These are phyloP conservation scores for Epithemia pelagica DNA, from an alignment of 108 stramenopile species.

Conservation along the genomic window DNA sequence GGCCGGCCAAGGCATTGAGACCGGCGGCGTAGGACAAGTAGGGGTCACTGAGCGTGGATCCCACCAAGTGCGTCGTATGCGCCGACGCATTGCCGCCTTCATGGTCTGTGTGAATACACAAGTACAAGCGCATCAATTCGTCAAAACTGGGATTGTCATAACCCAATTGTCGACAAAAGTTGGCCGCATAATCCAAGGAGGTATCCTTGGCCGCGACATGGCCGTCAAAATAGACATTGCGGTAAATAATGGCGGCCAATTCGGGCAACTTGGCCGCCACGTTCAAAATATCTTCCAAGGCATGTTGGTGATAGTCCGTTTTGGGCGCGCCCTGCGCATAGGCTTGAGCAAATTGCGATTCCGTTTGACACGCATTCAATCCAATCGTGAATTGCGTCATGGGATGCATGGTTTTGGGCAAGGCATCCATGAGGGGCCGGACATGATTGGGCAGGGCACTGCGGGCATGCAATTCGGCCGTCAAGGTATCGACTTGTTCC, in stretches of 20 bases:
- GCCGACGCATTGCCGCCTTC: conserved; percentile 99
- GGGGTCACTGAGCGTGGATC: conserved; percentile 93
- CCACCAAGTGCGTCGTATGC: conserved; percentile 98
- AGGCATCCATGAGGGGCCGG: conserved; percentile 81
- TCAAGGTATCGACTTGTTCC: conserved; percentile 92
- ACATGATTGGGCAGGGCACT: conserved; percentile 88
- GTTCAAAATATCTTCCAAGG: conserved; percentile 93
- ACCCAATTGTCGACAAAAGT: conserved; percentile 98
- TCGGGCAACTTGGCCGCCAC: conserved; percentile 94
- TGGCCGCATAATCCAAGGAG: conserved; percentile 95
- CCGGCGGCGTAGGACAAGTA: conserved; percentile 94
- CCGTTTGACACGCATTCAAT: conserved; percentile 89
- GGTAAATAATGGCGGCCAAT: conserved; percentile 97
- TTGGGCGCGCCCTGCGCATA: conserved; percentile 90
- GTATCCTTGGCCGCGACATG: conserved; percentile 76
- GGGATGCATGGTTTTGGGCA: conserved; percentile 98
- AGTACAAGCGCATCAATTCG: conserved; percentile 98
- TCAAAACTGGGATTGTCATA: conserved; percentile 90
- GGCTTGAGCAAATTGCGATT: conserved; percentile 91
- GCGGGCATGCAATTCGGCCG: conserved; percentile 88
- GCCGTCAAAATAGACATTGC: conserved; percentile 95
- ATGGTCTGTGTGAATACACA: conserved; percentile 99
- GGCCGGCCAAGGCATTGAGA: conserved; percentile 96
- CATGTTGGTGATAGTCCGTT: conserved; percentile 87
- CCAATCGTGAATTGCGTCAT: conserved; percentile 98